A percentile compares a stretch with the other conserved stretches of the same genome.
Evolutionary conservation across 495 filamentous ascomycete species (phyloP).

Genomic region (Lasiosphaeriaceae sp.): DNA sequence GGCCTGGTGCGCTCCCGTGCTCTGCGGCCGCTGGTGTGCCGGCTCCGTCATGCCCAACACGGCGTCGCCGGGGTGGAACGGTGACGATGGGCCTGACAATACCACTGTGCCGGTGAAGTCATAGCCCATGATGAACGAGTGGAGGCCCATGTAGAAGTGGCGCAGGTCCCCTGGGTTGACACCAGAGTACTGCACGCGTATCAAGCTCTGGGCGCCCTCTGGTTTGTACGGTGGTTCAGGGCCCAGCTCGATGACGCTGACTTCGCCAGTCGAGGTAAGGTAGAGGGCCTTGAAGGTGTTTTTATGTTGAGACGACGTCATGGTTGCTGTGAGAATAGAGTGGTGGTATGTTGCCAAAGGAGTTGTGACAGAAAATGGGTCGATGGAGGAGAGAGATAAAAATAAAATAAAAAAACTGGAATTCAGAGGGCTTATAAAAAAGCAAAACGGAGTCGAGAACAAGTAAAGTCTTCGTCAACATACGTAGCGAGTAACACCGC

Average conservation of each 20-base stretch:
- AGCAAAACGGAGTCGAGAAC: no score
- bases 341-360: no score
- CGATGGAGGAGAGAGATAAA: no score
- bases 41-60: slow-evolving; percentile 11
- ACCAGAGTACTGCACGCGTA: slow-evolving; percentile 7
- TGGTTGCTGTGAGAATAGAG: neutral
- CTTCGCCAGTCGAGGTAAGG: neutral
- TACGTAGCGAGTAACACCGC: no score
- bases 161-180: slow-evolving; percentile 18
- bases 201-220: neutral
- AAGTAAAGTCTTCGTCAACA: no score
- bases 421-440: no score
- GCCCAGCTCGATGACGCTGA: neutral
- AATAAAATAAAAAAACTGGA: no score
- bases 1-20: slow-evolving; percentile 12
- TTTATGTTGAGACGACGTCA: no score
- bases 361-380: no score
- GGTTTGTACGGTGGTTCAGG: neutral
- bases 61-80: neutral
- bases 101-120: slow-evolving; percentile 12
- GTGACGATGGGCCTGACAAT: neutral
- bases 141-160: slow-evolving; percentile 12
- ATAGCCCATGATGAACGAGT: slow-evolving; percentile 16
- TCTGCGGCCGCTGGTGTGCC: slow-evolving; percentile 3
- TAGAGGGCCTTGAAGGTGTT: no score